Evolutionary conservation across 108 stramenopile genomes (phyloP), one percentile per base, ranked within the genome.

Genomic region (Fistulifera pelliculosa): DNA sequence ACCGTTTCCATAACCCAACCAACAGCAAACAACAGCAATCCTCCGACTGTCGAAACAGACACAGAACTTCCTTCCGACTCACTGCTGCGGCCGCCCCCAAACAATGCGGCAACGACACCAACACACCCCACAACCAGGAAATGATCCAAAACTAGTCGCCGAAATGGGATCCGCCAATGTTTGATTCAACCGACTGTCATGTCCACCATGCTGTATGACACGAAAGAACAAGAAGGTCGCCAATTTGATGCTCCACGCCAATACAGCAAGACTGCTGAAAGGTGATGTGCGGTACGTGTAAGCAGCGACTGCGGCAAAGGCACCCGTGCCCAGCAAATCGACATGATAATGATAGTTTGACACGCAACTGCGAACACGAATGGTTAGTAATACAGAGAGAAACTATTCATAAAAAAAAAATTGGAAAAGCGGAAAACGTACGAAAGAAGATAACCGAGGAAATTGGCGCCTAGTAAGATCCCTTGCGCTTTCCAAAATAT

Each of bases 251-350:
- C 73, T 64, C 85, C 85, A 90, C 16, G 66, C 21, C 13, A 62
- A n/a, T 2, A 86, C 70, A 0, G 78, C 73, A 0, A 42, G 35
- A 16, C 75, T 61, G 12, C 79, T 81, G 7, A 60, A 25, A 25
- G 43, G 47, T n/a, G 38, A 51, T 1, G 47, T 1, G 6, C 8
- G 17, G 44, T 8, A 19, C 7, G 16, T 45, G 44, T 5, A 19
- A 15, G 47, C 17, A 2, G 48, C 45, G 15, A 31, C 24, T 24
- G 74, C 24, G 15, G 71, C 79, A 66, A 90, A 90, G 0, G 85
- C 77, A 35, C 89, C 89, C 0, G 89, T 84, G 7, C 89, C 89
- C 16, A 90, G 56, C 22, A 90, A 49, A 56, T 90, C 89, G 12
- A 90, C 61, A 64, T 90, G 89, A 19, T 71, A 26, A 47, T 80